These are phyloP conservation scores for Botrytis aclada DNA, from an alignment of 2,329 filamentous ascomycete species.

Conservation along the genomic window DNA sequence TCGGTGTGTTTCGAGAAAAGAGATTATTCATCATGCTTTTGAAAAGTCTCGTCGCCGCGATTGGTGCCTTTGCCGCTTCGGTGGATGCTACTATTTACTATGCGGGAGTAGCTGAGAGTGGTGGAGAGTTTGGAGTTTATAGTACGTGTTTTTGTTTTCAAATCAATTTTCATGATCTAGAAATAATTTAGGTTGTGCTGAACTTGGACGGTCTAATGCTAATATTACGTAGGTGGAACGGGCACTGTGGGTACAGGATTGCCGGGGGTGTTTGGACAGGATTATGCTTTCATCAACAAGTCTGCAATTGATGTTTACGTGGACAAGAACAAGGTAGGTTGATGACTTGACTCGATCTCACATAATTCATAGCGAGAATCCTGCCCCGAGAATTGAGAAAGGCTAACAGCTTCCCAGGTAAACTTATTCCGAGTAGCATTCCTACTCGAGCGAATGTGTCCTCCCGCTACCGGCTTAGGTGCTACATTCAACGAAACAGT, in stretches of 20 bases:
- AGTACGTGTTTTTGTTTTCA: slow-evolving; percentile 29
- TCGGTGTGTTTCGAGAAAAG: neutral
- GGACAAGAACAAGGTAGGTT: slow-evolving; percentile 43
- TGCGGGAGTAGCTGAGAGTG: slow-evolving; percentile 47
- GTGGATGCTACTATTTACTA: slow-evolving; percentile 45
- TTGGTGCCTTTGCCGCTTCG: slow-evolving; percentile 7
- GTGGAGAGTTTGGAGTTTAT: slow-evolving; percentile 48
- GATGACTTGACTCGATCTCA: neutral
- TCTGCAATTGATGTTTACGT: slow-evolving; percentile 46
- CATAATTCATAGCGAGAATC: too few species aligned
- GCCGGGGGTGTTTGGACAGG: slow-evolving; percentile 49
- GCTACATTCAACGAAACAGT: slow-evolving; percentile 49
- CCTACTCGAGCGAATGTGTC: slow-evolving; percentile 51
- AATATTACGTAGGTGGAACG: slow-evolving; percentile 26
- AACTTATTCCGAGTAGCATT: slow-evolving; percentile 51
- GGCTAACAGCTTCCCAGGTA: slow-evolving; percentile 26
- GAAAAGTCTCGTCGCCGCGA: neutral
- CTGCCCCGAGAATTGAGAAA: neutral
- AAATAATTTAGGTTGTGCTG: neutral
- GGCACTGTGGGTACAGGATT: slow-evolving; percentile 43
- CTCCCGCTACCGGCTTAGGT: slow-evolving; percentile 46
- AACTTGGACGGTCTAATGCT: neutral
- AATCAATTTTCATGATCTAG: neutral
- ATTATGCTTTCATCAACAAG: slow-evolving; percentile 50
- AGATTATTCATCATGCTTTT: neutral